Base-by-base conservation (phyloP, 768 basidiomycete species). In the Lyophyllum shimeji region DNA sequence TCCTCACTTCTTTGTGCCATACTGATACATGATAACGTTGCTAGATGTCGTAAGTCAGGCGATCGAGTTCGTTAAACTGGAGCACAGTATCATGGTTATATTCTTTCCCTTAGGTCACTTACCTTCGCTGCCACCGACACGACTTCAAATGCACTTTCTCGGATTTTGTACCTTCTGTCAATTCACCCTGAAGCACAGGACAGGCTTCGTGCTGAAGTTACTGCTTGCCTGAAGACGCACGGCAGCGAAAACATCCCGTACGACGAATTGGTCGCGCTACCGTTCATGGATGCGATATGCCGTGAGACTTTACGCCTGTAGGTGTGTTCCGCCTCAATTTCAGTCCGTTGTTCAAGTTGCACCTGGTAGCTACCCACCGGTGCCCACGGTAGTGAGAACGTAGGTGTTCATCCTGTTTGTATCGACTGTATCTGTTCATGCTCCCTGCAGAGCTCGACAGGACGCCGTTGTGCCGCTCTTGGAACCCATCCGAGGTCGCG, bases 81-180 rank as follows among this genome's bases (percentile, higher is more conserved):
- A 37, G 3, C 4, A 9, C n/a, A 1, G 15, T 4, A 46, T 8
- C 3, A 25, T 11, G 12, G n/a, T 24, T 29, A 37, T n/a, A 6
- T n/a, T 21, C n/a, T 25, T 43, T 15, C 24, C 5, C 27, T 1
- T 25, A 75, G 72, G 13, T 63, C 68, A 11, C 53, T 76, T 0
- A 62, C 66, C 15, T 70, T 74, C 40, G 69, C 71, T 1, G 74
- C 66, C 2, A 69, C 64, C 34, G 74, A 74, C 42, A 75, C 73
- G 1, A 74, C 71, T 1, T 67, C 73, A 1, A 49, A 57, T 2
- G 71, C 71, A 0, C 53, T 76, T 1, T 52, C 66, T 1, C 69
- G 71, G 20, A 65, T 63, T 3, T 58, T 75, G 20, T 61, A 65
- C 39, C 42, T 67, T 27, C 63, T 76, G 11, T 63, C 70, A 8